These are phyloP conservation scores for Colletotrichum sp. DNA, from an alignment of 2,329 filamentous ascomycete genomes.

Conservation along the genomic window DNA sequence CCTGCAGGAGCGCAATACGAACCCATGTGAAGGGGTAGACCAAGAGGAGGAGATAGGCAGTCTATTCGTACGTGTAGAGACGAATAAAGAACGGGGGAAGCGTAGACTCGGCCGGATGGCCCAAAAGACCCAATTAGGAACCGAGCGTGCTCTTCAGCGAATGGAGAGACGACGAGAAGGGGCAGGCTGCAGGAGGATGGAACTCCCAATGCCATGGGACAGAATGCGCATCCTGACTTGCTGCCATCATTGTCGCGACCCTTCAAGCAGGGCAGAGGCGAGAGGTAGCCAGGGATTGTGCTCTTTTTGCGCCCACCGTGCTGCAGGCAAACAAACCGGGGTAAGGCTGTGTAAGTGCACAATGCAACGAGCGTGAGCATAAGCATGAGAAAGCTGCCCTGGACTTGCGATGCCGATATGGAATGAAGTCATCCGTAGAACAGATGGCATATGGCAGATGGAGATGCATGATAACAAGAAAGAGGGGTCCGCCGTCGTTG, in stretches of 20 bases:
- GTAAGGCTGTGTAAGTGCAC: background rate
- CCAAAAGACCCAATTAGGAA: slow-evolving; percentile 4
- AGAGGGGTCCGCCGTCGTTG: background rate
- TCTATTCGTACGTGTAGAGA: background rate
- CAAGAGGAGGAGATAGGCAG: background rate
- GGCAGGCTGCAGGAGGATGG: slow-evolving; percentile 1
- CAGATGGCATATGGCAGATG: background rate
- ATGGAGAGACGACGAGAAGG: background rate
- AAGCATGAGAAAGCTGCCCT: background rate
- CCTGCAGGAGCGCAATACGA: background rate
- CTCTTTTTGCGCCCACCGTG: background rate
- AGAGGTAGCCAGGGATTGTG: background rate
- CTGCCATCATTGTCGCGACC: background rate
- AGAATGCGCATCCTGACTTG: background rate
- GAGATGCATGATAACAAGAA: background rate
- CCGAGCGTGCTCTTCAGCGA: slow-evolving; percentile 9
- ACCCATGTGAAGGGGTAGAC: background rate
- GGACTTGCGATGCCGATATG: background rate
- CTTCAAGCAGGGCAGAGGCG: background rate
- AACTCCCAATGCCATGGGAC: background rate
- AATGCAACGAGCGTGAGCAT: background rate
- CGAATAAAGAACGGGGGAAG: background rate
- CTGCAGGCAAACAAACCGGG: background rate
- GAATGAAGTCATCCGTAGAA: background rate
- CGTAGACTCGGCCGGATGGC: slow-evolving; percentile 3